phyloP scores from a whole-genome alignment of 2,329 filamentous ascomycete genomes.

The Zasmidium citrigriseum region DNA sequence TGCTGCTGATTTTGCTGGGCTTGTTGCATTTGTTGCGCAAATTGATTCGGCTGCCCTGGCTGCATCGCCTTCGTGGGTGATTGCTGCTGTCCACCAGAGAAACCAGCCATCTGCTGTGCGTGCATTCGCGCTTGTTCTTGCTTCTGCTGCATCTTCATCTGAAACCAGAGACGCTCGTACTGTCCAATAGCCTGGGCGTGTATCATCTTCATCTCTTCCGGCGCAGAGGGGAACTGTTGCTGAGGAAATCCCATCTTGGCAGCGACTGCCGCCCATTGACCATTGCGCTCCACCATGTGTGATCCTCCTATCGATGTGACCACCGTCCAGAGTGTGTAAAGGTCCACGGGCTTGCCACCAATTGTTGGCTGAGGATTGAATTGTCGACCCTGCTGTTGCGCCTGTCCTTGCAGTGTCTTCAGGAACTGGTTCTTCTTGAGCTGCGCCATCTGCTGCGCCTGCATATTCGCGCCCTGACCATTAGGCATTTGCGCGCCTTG shows the following conservation, averaged over 20 bases:
- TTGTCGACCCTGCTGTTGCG: conserved; percentile 70
- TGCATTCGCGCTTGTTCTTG: conserved; percentile 36
- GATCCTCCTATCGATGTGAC: conserved; percentile 79
- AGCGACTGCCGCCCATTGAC: conserved; percentile 74
- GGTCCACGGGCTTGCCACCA: conserved; percentile 70
- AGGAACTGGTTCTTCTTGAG: conserved; percentile 46
- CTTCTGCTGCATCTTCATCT: conserved; percentile 51
- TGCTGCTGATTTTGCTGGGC: conserved; percentile 27
- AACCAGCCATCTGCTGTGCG: conserved; percentile 43
- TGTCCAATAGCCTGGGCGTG: conserved; percentile 75
- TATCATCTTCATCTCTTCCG: conserved; percentile 67
- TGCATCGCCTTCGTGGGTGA: conserved; percentile 38
- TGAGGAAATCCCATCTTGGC: conserved; percentile 47
- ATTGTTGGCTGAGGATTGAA: conserved; percentile 75
- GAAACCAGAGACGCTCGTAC: conserved; percentile 71
- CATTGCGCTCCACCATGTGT: conserved; percentile 67
- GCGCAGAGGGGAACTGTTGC: conserved; percentile 59
- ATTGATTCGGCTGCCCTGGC: conserved; percentile 25
- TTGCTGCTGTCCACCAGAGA: conserved; percentile 31
- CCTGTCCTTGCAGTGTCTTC: conserved; percentile 75
- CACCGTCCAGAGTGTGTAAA: conserved; percentile 75
- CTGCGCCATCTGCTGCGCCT: conserved; percentile 19
- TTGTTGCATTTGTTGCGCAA: conserved; percentile 32
- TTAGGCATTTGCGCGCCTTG: conserved; percentile 24
- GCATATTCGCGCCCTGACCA: conserved; percentile 23